phyloP scores from a whole-genome alignment of 805 yeast genomes.

The Metschnikowia vanudenii region DNA sequence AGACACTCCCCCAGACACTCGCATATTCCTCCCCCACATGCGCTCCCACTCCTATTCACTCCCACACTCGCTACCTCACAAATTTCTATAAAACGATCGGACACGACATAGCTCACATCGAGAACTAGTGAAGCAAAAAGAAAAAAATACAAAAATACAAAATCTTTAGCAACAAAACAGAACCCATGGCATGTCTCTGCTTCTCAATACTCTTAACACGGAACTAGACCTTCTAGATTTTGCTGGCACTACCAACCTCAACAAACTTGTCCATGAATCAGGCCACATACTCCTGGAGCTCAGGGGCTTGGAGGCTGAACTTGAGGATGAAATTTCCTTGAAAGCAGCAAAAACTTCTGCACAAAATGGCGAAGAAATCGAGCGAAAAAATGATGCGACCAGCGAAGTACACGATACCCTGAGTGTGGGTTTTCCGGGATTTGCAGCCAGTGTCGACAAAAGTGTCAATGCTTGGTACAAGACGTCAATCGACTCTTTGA shows the following conservation, averaged over 20 bases:
- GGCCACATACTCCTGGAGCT: slow-evolving; percentile 26
- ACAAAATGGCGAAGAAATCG: not conserved
- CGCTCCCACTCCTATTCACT: too few species aligned
- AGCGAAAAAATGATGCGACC: too few species aligned
- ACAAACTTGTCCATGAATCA: slow-evolving; percentile 22
- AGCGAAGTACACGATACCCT: too few species aligned
- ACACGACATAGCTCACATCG: too few species aligned
- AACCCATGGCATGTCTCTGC: slow-evolving; percentile 18
- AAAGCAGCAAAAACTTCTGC: not conserved
- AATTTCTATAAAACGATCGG: too few species aligned
- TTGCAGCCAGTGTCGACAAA: slow-evolving; percentile 15
- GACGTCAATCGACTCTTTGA: slow-evolving; percentile 31
- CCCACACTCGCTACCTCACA: too few species aligned
- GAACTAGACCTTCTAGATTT: slow-evolving; percentile 27
- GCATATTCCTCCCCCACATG: too few species aligned
- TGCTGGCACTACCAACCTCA: slow-evolving; percentile 25
- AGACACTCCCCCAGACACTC: too few species aligned
- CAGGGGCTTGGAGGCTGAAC: slow-evolving; percentile 23
- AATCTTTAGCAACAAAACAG: not conserved
- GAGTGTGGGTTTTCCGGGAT: not conserved
- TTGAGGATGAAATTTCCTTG: slow-evolving; percentile 17
- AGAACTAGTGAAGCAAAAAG: too few species aligned
- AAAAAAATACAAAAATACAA: too few species aligned
- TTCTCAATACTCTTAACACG: slow-evolving; percentile 26
- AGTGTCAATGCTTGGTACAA: slow-evolving; percentile 35